These are phyloP conservation scores for Phaeosphaeriaceae sp. DNA, from an alignment of 2,329 filamentous ascomycete genomes.

Conservation along the genomic window DNA sequence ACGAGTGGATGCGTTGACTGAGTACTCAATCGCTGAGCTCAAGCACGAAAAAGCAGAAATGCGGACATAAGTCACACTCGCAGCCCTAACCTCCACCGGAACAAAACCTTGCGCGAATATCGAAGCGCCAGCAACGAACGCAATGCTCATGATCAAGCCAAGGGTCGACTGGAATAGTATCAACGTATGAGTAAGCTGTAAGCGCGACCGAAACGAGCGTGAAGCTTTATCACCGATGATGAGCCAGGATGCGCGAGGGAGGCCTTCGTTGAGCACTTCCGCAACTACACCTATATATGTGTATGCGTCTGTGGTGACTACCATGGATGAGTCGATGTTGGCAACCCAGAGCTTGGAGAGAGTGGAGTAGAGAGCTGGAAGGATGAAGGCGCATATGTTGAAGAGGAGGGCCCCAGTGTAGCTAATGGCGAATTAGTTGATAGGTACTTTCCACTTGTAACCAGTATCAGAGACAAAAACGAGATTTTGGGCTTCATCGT, in stretches of 20 bases:
- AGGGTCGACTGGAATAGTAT: slow-evolving; percentile 61
- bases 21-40: slow-evolving; percentile 67
- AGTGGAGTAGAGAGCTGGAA: slow-evolving; percentile 71
- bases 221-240: slow-evolving; percentile 70
- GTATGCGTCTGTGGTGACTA: slow-evolving; percentile 70
- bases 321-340: slow-evolving; percentile 66
- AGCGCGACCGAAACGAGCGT: slow-evolving; percentile 57
- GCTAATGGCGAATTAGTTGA: slow-evolving; percentile 10
- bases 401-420: slow-evolving; percentile 67
- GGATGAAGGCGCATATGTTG: slow-evolving; percentile 67
- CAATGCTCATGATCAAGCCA: slow-evolving; percentile 65
- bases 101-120: slow-evolving; percentile 68
- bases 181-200: slow-evolving; percentile 67
- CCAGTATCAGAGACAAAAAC: too few species aligned
- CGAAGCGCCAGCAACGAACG: slow-evolving; percentile 61
- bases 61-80: slow-evolving; percentile 68
- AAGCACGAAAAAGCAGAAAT: slow-evolving; percentile 69
- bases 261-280: slow-evolving; percentile 75
- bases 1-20: slow-evolving; percentile 66
- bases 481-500: too few species aligned
- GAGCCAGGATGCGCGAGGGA: slow-evolving; percentile 71
- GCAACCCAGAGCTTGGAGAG: slow-evolving; percentile 75
- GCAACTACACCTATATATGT: slow-evolving; percentile 72
- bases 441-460: too few species aligned
- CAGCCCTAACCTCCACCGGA: slow-evolving; percentile 61